phyloP scores from a whole-genome alignment of 495 filamentous ascomycete genomes.

The Hyaloscypha bicolor region DNA sequence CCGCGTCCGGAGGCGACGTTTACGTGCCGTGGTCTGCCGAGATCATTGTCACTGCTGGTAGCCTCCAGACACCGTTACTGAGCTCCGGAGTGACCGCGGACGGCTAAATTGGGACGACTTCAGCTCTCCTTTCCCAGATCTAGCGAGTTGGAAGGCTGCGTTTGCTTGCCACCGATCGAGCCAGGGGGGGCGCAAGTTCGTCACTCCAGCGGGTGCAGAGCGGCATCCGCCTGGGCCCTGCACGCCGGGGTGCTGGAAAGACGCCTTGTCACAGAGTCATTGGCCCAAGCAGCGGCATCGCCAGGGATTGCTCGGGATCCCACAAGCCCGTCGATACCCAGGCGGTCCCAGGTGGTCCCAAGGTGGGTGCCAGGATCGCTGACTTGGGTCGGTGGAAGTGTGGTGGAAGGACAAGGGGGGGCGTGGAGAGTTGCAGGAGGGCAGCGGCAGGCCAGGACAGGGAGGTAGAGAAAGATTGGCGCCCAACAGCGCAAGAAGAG shows the following conservation, averaged over 20 bases:
- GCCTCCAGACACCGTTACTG: background rate
- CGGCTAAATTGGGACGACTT: background rate
- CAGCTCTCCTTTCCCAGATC: background rate
- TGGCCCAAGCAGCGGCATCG: background rate
- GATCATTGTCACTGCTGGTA: background rate
- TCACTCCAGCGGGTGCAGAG: constrained; percentile 11
- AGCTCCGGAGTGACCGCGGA: constrained; percentile 4
- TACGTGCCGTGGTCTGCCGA: background rate
- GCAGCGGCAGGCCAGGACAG: background rate
- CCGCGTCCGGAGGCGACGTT: background rate
- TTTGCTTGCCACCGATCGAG: constrained; percentile 24
- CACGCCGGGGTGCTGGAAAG: constrained; percentile 16
- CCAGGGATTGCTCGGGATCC: background rate
- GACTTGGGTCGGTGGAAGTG: constrained; percentile 14
- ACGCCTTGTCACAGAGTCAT: constrained; percentile 10
- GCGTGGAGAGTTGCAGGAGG: background rate
- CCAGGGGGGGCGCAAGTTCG: background rate
- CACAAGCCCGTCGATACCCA: constrained; percentile 16
- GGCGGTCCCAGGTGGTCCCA: background rate
- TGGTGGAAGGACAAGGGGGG: background rate
- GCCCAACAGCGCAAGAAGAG: background rate
- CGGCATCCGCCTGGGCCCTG: constrained; percentile 23
- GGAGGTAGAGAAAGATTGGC: background rate
- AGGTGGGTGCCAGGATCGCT: background rate
- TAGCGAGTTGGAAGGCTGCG: constrained; percentile 21